phyloP scores from a whole-genome alignment of 2,329 filamentous ascomycete species.

The Talaromyces funiculosus region DNA sequence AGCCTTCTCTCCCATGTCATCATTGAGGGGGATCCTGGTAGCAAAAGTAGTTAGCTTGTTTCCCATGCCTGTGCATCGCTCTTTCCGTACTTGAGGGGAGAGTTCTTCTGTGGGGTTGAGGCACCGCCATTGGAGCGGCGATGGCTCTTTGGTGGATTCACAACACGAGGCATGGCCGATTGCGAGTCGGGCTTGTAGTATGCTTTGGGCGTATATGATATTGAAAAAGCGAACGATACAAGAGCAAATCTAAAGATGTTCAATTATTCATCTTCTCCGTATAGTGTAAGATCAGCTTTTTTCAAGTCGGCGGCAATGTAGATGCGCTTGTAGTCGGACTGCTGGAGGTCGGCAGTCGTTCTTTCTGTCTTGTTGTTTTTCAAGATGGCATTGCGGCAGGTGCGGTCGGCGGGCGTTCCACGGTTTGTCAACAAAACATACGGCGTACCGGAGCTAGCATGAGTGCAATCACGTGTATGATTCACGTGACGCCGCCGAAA shows the following conservation, averaged over 20 bases:
- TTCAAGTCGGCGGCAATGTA: not conserved
- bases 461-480: slow-evolving; percentile 15
- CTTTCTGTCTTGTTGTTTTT: slow-evolving; percentile 6
- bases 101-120: slow-evolving; percentile 48
- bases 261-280: slow-evolving; percentile 8
- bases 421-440: slow-evolving; percentile 35
- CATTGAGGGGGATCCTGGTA: slow-evolving; percentile 83
- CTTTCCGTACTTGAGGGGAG: slow-evolving; percentile 44
- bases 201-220: slow-evolving; percentile 5
- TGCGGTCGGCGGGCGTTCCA: slow-evolving; percentile 3
- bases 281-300: not conserved
- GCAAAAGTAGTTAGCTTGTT: slow-evolving; percentile 16
- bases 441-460: slow-evolving; percentile 23
- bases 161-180: slow-evolving; percentile 52
- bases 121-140: slow-evolving; percentile 40
- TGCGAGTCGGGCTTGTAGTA: not conserved
- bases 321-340: not conserved
- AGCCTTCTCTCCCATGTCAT: slow-evolving; percentile 89
- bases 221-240: slow-evolving; percentile 1
- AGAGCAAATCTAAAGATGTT: not conserved
- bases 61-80: slow-evolving; percentile 6
- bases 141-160: slow-evolving; percentile 40
- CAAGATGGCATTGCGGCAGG: not conserved
- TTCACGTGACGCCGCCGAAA: not conserved
- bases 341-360: not conserved